Evolutionary conservation across 352 stramenopile genomes (phyloP).

Genomic region (Lagenidium giganteum): DNA sequence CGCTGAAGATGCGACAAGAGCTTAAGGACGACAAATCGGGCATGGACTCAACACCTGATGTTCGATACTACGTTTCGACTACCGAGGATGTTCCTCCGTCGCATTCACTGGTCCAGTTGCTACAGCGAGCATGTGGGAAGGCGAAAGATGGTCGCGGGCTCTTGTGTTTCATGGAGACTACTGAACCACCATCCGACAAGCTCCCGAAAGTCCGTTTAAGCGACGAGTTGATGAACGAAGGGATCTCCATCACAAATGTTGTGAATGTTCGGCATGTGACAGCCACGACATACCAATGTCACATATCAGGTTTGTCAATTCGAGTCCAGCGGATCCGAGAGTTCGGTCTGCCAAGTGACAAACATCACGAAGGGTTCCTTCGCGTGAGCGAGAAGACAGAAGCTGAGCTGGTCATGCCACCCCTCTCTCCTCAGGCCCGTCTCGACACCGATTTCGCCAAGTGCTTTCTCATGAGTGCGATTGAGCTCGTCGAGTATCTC

Average conservation of each 20-base stretch:
- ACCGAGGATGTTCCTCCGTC: slow-evolving; percentile 48
- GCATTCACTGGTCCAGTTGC: slow-evolving; percentile 23
- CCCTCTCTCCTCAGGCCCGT: slow-evolving; percentile 44
- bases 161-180: slow-evolving; percentile 40
- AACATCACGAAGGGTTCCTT: slow-evolving; percentile 43
- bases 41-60: slow-evolving; percentile 69
- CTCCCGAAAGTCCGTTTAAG: slow-evolving; percentile 43
- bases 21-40: slow-evolving; percentile 43
- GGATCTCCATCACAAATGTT: slow-evolving; percentile 31
- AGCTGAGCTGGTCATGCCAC: slow-evolving; percentile 54
- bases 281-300: slow-evolving; percentile 36
- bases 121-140: slow-evolving; percentile 14
- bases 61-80: slow-evolving; percentile 77
- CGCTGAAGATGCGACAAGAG: slow-evolving; percentile 80
- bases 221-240: slow-evolving; percentile 32
- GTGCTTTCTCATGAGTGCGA: slow-evolving; percentile 44
- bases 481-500: slow-evolving; percentile 67
- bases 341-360: slow-evolving; percentile 41
- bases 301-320: slow-evolving; percentile 6
- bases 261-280: slow-evolving; percentile 56
- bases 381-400: slow-evolving; percentile 49
- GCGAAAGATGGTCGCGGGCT: slow-evolving; percentile 34
- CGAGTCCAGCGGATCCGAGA: slow-evolving; percentile 33
- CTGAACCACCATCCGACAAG: neutral
- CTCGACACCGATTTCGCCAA: slow-evolving; percentile 46